Evolutionary conservation across 257 asterid genomes (phyloP), one percentile per base, ranked within the genome.

Genomic region (Rauvolfia tetraphylla): DNA sequence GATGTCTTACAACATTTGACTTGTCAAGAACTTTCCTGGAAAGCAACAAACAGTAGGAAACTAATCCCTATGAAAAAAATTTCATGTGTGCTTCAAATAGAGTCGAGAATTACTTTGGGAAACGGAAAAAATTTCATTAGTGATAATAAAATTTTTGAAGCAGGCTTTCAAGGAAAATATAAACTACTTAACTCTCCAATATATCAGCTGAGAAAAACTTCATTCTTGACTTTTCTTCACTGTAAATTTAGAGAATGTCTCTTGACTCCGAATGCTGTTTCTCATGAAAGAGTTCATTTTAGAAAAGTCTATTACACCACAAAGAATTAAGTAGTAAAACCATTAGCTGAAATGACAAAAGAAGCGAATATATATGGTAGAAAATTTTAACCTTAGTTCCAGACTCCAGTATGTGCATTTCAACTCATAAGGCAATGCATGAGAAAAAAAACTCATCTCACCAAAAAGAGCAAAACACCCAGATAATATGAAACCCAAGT

Each of bases 291-390:
- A 58, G 1, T 61, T 29, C 39, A 29, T 29, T 29, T n/a, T 27
- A 33, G 14, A 27, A 61, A 29, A 29, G 68, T 13, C 20, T 29
- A 27, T 11, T 13, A 29, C 2, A 22, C 56, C 22, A 2, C 13
- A 15, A 7, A 61, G 68, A 27, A 59, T 46, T 27, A 25, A 27
- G 20, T 25, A 59, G 25, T 7, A 59, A 14, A 25, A 59, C 13
- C 36, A 27, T 59, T 25, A 25, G 7, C 1, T 59, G 66, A 3
- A 56, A 14, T 2, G 29, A 0, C 3, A 22, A 22, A 53, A 22
- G 6, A 39, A 39, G 6, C 3, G 10, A n/a, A 10, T 0, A 6
- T 0, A 20, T 0, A 22, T 0, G 31, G 29, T 22, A 13, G 4
- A 56, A 56, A 56, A 20, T 1, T 54, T 23, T 5, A 22, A 54